Conservation (phyloP, 2,329 filamentous ascomycete genomes). For the Stemphylium vesicarium region DNA sequence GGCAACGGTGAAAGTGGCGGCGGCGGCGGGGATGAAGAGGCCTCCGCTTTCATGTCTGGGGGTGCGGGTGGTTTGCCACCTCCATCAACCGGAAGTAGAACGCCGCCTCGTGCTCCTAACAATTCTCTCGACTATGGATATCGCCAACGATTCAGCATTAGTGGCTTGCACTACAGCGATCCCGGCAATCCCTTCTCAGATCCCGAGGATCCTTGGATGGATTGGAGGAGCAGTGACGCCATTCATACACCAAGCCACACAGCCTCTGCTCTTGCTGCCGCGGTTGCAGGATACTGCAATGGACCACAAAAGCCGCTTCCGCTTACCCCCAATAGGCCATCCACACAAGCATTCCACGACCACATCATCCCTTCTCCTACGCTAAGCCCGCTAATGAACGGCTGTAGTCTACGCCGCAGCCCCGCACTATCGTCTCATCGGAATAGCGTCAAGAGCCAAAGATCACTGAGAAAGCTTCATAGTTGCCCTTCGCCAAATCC, state of each 20-base stretch:
- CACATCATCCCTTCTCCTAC: constrained; percentile 29
- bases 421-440: constrained; percentile 3
- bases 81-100: neutral
- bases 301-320: constrained; percentile 13
- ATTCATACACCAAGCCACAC: constrained; percentile 13
- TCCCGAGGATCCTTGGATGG: constrained; percentile 1
- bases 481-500: constrained; percentile 24
- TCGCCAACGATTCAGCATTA: constrained; percentile 8
- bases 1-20: constrained; percentile 6
- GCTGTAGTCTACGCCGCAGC: constrained; percentile 12
- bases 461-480: constrained; percentile 22
- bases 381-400: constrained; percentile 25
- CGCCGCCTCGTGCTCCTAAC: constrained; percentile 5
- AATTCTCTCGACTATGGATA: constrained; percentile 6
- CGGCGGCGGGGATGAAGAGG: constrained; percentile 22
- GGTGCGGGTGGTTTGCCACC: constrained; percentile 16
- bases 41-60: constrained; percentile 34
- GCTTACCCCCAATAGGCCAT: neutral
- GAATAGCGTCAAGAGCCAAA: constrained; percentile 24
- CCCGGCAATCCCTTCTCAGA: constrained; percentile 20
- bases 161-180: constrained; percentile 16
- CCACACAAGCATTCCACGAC: constrained; percentile 9
- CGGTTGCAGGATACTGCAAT: constrained; percentile 17
- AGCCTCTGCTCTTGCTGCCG: constrained; percentile 22
- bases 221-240: constrained; percentile 12